Evolutionary conservation across 257 asterid species (phyloP).

Genomic region (Salvia miltiorrhiza): DNA sequence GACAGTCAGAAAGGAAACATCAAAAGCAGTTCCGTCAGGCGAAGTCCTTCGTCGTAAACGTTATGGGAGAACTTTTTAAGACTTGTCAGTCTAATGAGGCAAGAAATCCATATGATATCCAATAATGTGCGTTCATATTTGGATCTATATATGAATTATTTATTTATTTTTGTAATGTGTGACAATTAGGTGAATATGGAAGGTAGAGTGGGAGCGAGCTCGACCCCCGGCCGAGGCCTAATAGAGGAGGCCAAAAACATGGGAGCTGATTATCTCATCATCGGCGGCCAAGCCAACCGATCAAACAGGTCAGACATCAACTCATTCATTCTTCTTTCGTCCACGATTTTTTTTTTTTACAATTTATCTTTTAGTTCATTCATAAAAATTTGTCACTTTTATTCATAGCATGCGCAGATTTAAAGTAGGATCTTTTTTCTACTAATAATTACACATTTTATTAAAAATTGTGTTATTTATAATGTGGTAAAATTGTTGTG

Average conservation of each 20-base stretch:
- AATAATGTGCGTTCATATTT: no score
- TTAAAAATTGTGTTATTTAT: no score
- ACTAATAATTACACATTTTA: no score
- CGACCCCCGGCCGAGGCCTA: constrained; percentile 54
- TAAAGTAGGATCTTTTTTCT: no score
- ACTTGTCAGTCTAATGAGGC: constrained; percentile 63
- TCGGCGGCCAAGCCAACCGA: constrained; percentile 40
- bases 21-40: constrained; percentile 66
- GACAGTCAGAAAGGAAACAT: constrained; percentile 36
- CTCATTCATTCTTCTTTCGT: no score
- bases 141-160: not conserved
- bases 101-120: not conserved
- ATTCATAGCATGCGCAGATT: no score
- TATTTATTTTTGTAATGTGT: no score
- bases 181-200: constrained; percentile 75
- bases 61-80: constrained; percentile 58
- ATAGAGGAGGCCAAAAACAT: constrained; percentile 51
- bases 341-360: no score
- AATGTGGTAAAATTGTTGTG: no score
- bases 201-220: constrained; percentile 63
- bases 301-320: constrained; percentile 44
- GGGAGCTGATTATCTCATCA: constrained; percentile 58
- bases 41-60: constrained; percentile 64
- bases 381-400: no score
- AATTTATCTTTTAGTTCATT: no score